Base-by-base conservation (phyloP, 208 protist species). In the Acanthamoeba lenticulata region DNA sequence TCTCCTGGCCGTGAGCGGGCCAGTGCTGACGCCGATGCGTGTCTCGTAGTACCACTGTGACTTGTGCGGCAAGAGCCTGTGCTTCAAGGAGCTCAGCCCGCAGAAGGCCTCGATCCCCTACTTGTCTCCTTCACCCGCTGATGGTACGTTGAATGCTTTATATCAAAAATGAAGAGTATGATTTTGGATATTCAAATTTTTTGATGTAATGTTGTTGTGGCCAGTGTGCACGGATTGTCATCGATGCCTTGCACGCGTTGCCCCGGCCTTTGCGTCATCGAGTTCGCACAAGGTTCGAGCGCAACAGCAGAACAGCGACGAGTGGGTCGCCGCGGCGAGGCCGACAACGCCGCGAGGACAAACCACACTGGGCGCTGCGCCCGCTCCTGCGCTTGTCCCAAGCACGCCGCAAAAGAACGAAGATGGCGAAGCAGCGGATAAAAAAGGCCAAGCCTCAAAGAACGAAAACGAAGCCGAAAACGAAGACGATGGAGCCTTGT, bases 81-180 rank as follows among this genome's bases (percentile, higher is more conserved):
- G 69, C 36, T 79, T 79, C 36, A 79, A 79, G 69, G 69, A 79
- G 40, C 69, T 79, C 34, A 79, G 69, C 5, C 69, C 69, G 24
- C 69, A 79, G 69, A 79, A 79, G 36, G 44, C 44, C 17, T 11
- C 69, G 13, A 79, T 79, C 24, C 69, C 69, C 40, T 79, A 79
- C 36, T 36, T 79, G 21, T 79, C 69, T 2, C 69, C 17, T 45
- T 79, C 69, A 27, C 69, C 69, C 32, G 69, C 69, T 29, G 69
- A 79, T 27, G 69, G 69, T 79, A 42, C 32, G 40, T n/a, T n/a
- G n/a, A n/a, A n/a, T n/a, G n/a, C n/a, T n/a, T n/a, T n/a, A n/a
- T n/a, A n/a, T n/a, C n/a, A n/a, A n/a, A n/a, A n/a, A n/a, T n/a
- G n/a, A n/a, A n/a, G n/a, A n/a, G n/a, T n/a, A n/a, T n/a, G n/a